Base-by-base conservation (phyloP, 768 basidiomycete species). In the Boletus rubropictus region DNA sequence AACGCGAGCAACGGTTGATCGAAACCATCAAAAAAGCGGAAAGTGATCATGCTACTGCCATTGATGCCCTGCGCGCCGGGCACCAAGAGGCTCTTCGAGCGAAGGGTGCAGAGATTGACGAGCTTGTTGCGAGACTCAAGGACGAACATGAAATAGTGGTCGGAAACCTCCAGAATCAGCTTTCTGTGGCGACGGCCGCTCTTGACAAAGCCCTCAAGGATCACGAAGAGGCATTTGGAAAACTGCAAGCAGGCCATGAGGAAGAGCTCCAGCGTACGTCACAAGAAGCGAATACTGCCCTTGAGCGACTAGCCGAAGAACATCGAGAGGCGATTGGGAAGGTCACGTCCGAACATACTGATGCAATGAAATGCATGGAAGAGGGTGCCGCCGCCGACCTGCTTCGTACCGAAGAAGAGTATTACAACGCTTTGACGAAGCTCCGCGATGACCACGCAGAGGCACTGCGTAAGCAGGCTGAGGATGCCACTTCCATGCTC, bases 371-470 rank as follows among this genome's bases (percentile, higher is more conserved):
- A 64, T 72, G 74, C 62, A 81, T 79, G 62, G 82, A 84, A 35
- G 80, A 80, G 10, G 73, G 79, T 50, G 66, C 78, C 22, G 73
- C 79, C 6, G 69, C 74, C 11, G 69, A 73, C 33, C 74, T 88
- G 12, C 80, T 80, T 50, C 77, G 74, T 42, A 88, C 84, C 6
- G 85, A 87, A 58, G 87, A 84, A 56, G 84, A 89, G 60, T 89
- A 89, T 57, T 88, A 89, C 62, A 82, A 89, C 48, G 81, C 81
- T 18, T 70, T 92, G 34, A 86, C 81, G 12, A 86, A 86, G 55
- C 76, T 91, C 39, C 84, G 88, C 35, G 71, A 62, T 12, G 84
- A 88, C 59, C 88, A 92, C 55, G 73, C 78, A 3, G 78, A 81
- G 51, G 73, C 78, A 21, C 69, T 91, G 48, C 78, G 78, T 51